Percentiles rank a stretch among this genome's conserved stretches.
Evolutionary conservation across 495 filamentous ascomycete genomes (phyloP).

Genomic region (Neurospora sp.): DNA sequence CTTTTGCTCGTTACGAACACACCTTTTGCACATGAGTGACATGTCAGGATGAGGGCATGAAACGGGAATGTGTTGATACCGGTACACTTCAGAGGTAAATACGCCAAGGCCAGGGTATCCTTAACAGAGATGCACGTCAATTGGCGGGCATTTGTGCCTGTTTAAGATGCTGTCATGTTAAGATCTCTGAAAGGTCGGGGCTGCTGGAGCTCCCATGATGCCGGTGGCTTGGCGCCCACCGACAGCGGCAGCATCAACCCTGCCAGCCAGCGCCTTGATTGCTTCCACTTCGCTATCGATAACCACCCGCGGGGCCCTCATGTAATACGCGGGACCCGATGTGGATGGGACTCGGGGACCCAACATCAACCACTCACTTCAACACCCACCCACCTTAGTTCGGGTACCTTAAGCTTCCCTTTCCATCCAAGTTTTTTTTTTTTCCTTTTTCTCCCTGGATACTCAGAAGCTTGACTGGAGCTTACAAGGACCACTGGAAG

Average conservation of each 20-base stretch:
- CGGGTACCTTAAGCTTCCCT: background rate
- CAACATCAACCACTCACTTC: background rate
- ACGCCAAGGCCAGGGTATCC: background rate
- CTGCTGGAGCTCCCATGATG: background rate
- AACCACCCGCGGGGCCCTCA: background rate
- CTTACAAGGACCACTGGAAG: background rate
- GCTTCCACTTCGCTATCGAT: background rate
- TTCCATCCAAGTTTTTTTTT: background rate
- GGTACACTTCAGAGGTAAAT: background rate
- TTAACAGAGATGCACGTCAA: background rate
- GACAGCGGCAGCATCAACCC: background rate
- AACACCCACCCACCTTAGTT: background rate
- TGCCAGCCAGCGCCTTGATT: background rate
- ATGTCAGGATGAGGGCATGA: background rate
- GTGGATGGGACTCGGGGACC: background rate
- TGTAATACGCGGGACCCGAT: background rate
- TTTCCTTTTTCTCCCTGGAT: background rate
- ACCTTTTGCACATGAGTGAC: background rate
- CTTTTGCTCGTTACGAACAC: background rate
- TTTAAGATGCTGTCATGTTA: background rate
- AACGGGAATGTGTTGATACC: background rate
- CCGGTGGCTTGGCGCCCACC: background rate
- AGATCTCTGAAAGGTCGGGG: background rate
- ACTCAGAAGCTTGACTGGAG: background rate
- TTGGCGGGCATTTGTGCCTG: background rate